Conservation (phyloP, 768 basidiomycete genomes). For the Cystobasidium ongulense region DNA sequence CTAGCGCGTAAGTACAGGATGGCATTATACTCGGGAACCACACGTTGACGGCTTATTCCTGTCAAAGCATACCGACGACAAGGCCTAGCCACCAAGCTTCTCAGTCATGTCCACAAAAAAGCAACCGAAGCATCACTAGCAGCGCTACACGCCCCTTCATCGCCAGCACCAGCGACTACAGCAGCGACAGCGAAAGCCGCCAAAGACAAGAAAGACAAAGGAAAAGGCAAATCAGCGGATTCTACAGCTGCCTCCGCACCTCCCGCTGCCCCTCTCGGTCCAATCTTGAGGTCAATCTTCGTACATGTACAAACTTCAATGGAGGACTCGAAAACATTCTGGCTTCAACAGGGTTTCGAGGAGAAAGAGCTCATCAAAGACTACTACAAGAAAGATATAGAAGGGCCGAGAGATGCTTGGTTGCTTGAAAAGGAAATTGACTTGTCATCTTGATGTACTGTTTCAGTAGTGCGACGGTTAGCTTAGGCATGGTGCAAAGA, state of each 20-base stretch:
- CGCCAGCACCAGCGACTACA: not conserved
- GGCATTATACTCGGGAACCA: too few relatives aligned
- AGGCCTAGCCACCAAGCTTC: constrained; percentile 62
- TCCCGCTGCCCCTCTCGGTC: constrained; percentile 8
- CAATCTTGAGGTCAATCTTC: constrained; percentile 51
- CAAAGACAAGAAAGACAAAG: constrained; percentile 31
- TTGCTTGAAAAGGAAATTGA: constrained; percentile 53
- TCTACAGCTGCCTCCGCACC: not conserved
- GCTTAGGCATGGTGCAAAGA: too few relatives aligned
- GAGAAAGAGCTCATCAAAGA: constrained; percentile 52
- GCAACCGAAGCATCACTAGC: constrained; percentile 33
- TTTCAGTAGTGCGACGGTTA: too few relatives aligned
- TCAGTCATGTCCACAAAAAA: constrained; percentile 57
- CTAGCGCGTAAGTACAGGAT: constrained; percentile 53
- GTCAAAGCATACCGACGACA: constrained; percentile 62
- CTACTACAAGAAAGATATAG: constrained; percentile 78
- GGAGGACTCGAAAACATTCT: constrained; percentile 65
- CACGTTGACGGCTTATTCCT: constrained; percentile 3
- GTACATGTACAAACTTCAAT: constrained; percentile 85
- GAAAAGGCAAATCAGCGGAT: constrained; percentile 29
- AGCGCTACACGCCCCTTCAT: not conserved
- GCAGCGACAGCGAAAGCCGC: not conserved
- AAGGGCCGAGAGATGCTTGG: constrained; percentile 70
- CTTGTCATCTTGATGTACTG: not conserved
- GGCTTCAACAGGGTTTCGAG: constrained; percentile 71